Conservation (phyloP, 305 asterid species). For the Vinca major region DNA sequence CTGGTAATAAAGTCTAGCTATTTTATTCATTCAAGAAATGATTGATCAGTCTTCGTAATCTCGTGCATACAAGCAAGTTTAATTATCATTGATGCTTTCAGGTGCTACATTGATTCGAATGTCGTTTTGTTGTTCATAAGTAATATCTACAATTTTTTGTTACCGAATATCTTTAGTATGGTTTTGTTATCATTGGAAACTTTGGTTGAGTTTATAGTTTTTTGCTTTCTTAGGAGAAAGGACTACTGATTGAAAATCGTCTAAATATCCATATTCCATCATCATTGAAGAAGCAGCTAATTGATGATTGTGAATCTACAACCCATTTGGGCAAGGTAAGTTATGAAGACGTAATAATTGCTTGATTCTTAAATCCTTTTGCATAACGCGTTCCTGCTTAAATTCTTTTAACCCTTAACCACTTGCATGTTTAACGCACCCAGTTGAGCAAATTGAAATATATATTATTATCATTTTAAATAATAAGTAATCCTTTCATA, state of each 20-base stretch:
- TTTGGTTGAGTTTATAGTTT: not conserved
- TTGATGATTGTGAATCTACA: conserved; percentile 56
- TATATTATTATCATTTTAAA: too few species aligned
- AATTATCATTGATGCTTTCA: not conserved
- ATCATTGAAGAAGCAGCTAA: conserved; percentile 47
- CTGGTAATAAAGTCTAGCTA: not conserved
- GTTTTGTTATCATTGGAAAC: not conserved
- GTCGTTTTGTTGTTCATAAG: not conserved
- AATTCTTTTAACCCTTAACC: not conserved
- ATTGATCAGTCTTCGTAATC: not conserved
- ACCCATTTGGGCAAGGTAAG: conserved; percentile 53
- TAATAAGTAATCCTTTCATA: too few species aligned
- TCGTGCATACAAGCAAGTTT: not conserved
- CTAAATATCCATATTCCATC: conserved; percentile 51
- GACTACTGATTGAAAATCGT: conserved; percentile 30
- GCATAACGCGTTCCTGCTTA: not conserved
- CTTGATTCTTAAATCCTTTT: not conserved
- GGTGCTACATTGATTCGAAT: not conserved
- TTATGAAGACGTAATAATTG: not conserved
- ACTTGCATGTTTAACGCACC: not conserved
- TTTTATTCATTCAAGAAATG: too few species aligned
- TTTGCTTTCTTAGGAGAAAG: conserved; percentile 36
- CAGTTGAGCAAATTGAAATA: not conserved
- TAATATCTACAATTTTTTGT: not conserved
- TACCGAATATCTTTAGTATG: not conserved